Evolutionary conservation across 306 rosid genomes (phyloP).

Genomic region (Cyclanthera cordifolia): DNA sequence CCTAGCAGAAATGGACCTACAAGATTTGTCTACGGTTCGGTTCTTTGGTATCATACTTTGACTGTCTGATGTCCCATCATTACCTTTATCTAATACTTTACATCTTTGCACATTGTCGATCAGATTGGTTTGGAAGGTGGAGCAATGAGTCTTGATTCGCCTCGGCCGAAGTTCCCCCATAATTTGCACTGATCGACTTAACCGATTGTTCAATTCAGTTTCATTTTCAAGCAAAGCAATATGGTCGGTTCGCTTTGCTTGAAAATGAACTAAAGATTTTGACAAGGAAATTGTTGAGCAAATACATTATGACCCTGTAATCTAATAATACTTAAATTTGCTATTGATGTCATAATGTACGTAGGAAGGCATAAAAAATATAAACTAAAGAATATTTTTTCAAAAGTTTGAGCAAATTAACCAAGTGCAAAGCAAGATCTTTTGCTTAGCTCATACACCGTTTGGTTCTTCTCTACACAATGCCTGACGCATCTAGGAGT

Average conservation of each 20-base stretch:
- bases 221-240: too few species aligned
- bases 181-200: conserved; percentile 79
- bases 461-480: conserved; percentile 58
- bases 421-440: not conserved
- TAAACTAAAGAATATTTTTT: not conserved
- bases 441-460: conserved; percentile 69
- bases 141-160: conserved; percentile 77
- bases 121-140: conserved; percentile 93
- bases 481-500: conserved; percentile 71
- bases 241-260: too few species aligned
- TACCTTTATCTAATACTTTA: conserved; percentile 23
- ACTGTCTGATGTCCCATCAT: not conserved
- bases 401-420: not conserved
- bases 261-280: too few species aligned
- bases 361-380: not conserved
- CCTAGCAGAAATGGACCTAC: conserved; percentile 99
- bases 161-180: conserved; percentile 82
- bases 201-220: conserved; percentile 94
- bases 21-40: conserved; percentile 34
- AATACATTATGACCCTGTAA: not conserved
- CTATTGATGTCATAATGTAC: too few species aligned
- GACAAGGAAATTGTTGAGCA: too few species aligned
- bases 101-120: conserved; percentile 14
- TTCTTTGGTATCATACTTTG: conserved; percentile 1
- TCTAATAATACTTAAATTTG: too few species aligned